Evolutionary conservation across 148 eudicot species (phyloP).

Genomic region (Cornus florida): DNA sequence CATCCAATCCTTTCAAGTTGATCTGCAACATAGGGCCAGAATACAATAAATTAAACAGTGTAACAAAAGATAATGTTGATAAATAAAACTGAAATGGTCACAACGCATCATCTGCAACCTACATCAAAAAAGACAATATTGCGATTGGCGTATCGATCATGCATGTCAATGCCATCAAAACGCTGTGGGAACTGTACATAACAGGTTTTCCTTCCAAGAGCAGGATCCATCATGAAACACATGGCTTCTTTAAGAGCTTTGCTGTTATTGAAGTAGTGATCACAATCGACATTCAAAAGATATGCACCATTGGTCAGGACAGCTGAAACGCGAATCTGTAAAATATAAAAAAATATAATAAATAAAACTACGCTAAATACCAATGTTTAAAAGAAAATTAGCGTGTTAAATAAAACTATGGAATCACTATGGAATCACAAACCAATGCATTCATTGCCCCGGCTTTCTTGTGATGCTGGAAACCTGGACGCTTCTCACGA

Average conservation of each 20-base stretch:
- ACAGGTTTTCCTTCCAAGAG: constrained; percentile 78
- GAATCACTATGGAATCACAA: constrained; percentile 21
- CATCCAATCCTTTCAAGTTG: constrained; percentile 96
- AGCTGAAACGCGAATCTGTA: constrained; percentile 97
- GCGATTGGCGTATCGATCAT: constrained; percentile 98
- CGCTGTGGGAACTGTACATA: constrained; percentile 97
- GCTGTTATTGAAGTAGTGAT: constrained; percentile 97
- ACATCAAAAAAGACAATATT: constrained; percentile 97
- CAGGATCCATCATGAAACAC: constrained; percentile 99
- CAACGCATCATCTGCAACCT: constrained; percentile 27
- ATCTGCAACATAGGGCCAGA: constrained; percentile 45
- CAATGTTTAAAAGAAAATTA: background rate
- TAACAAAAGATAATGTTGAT: no score
- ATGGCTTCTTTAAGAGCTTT: constrained; percentile 97
- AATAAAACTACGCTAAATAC: background rate
- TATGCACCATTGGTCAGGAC: constrained; percentile 97
- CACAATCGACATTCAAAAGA: constrained; percentile 92
- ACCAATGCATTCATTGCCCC: constrained; percentile 99
- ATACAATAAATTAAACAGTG: background rate
- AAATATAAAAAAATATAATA: constrained; percentile 10
- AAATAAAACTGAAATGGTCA: background rate
- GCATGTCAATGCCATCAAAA: constrained; percentile 94
- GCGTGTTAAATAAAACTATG: background rate
- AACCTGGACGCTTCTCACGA: constrained; percentile 99
- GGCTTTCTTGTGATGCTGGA: constrained; percentile 99